phyloP scores from a whole-genome alignment of 2,329 filamentous ascomycete species.

The Scopulariopsis brevicaulis region DNA sequence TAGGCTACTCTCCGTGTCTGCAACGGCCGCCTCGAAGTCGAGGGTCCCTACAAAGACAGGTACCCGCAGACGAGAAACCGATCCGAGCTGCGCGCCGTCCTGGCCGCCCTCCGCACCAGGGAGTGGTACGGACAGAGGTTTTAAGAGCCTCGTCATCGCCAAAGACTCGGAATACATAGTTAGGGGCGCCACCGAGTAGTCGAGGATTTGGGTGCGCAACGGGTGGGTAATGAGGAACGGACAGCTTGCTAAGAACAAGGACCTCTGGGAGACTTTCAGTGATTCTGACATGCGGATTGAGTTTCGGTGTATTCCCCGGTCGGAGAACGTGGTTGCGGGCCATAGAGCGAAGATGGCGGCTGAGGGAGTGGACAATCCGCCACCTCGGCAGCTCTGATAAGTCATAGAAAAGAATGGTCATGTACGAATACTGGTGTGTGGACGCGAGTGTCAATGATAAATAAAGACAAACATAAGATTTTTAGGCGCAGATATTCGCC shows the following conservation, averaged over 20 bases:
- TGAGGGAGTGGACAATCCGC: no score
- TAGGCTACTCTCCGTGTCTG: background rate
- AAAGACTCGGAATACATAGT: slow-evolving; percentile 42
- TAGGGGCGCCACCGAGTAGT: background rate
- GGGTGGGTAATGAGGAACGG: slow-evolving; percentile 4
- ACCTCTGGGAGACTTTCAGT: slow-evolving; percentile 8
- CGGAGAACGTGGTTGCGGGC: no score
- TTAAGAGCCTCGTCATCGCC: slow-evolving; percentile 32
- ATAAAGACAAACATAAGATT: no score
- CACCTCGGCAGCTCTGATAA: no score
- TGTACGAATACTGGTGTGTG: no score
- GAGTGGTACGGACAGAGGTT: slow-evolving; percentile 29
- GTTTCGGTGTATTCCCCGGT: no score
- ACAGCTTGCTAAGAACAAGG: slow-evolving; percentile 6
- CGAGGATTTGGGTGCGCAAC: slow-evolving; percentile 3
- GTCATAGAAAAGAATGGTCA: no score
- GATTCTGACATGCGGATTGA: no score
- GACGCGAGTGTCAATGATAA: no score
- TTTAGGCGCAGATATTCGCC: no score
- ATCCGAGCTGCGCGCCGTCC: slow-evolving; percentile 7
- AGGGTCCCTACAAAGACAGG: slow-evolving; percentile 25
- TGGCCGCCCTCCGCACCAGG: slow-evolving; percentile 33
- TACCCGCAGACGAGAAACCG: slow-evolving; percentile 30
- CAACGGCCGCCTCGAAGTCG: slow-evolving; percentile 24
- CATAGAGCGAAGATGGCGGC: no score